Evolutionary conservation across 805 yeast species (phyloP).

Genomic region (Spathaspora arborariae): DNA sequence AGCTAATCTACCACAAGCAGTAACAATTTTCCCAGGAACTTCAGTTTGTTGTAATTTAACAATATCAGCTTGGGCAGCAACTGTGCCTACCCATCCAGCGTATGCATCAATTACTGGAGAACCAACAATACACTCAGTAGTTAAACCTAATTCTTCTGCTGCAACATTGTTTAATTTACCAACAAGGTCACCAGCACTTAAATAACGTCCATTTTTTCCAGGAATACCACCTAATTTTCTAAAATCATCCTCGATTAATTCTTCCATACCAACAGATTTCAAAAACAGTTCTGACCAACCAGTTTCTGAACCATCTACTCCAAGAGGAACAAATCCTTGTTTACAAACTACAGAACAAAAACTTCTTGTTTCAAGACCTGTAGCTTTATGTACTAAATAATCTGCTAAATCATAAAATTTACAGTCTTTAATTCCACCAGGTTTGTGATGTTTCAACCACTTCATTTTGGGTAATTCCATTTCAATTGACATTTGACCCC

Average conservation of each 20-base stretch:
- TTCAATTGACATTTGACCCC: slow-evolving; percentile 96
- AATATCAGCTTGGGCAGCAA: slow-evolving; percentile 81
- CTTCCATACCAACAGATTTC: slow-evolving; percentile 63
- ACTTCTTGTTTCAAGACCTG: slow-evolving; percentile 82
- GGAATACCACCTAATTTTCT: slow-evolving; percentile 81
- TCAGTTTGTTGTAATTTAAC: slow-evolving; percentile 50
- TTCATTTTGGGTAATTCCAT: slow-evolving; percentile 97
- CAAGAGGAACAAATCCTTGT: slow-evolving; percentile 90
- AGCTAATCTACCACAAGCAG: slow-evolving; percentile 82
- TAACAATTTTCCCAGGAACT: slow-evolving; percentile 42
- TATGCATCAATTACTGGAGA: slow-evolving; percentile 97
- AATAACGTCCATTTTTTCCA: slow-evolving; percentile 64
- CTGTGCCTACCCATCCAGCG: slow-evolving; percentile 99
- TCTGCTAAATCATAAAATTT: slow-evolving; percentile 93
- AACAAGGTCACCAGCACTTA: slow-evolving; percentile 86
- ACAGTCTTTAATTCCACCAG: slow-evolving; percentile 53
- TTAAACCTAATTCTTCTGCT: slow-evolving; percentile 80
- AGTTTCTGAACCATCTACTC: slow-evolving; percentile 77
- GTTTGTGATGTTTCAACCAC: slow-evolving; percentile 88
- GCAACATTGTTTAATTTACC: slow-evolving; percentile 65
- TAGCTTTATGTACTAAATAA: slow-evolving; percentile 85
- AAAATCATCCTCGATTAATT: slow-evolving; percentile 73
- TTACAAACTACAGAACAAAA: slow-evolving; percentile 91
- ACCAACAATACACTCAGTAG: slow-evolving; percentile 79
- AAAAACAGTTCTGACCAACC: slow-evolving; percentile 92